Percentiles rank a stretch among this genome's conserved stretches.
Conservation (phyloP, 2,329 filamentous ascomycete genomes). For the Xylariales sp. region DNA sequence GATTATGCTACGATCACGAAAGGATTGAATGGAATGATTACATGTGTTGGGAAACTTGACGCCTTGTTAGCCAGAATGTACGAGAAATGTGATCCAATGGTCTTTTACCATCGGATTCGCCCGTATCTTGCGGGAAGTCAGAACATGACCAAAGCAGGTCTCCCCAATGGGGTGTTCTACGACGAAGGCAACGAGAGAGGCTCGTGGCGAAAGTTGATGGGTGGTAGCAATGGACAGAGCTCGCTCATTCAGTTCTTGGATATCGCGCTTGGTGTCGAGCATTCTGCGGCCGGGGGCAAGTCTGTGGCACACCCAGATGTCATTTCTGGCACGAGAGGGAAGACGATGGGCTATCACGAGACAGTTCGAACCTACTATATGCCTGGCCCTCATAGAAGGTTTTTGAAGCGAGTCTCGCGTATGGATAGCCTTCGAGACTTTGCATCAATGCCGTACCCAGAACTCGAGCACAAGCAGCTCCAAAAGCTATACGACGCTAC, state of each 20-base stretch:
- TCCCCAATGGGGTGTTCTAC: conserved; percentile 80
- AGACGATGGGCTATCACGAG: conserved; percentile 40
- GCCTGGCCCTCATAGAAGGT: conserved; percentile 76
- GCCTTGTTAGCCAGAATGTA: conserved; percentile 76
- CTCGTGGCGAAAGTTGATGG: conserved; percentile 72
- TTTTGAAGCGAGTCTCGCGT: conserved; percentile 65
- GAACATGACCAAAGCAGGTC: conserved; percentile 81
- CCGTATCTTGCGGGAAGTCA: conserved; percentile 88
- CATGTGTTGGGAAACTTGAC: conserved; percentile 64
- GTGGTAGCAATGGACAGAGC: conserved; percentile 90
- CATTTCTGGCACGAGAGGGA: conserved; percentile 11
- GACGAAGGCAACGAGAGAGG: conserved; percentile 65
- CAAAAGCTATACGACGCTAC: conserved; percentile 61
- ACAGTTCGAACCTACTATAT: conserved; percentile 91
- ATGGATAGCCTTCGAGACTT: conserved; percentile 72
- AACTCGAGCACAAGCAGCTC: conserved; percentile 41
- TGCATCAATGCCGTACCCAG: conserved; percentile 51
- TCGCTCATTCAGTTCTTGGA: conserved; percentile 93
- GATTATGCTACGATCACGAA: conserved; percentile 57
- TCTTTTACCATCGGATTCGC: conserved; percentile 85
- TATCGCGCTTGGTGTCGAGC: conserved; percentile 77
- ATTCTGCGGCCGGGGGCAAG: conserved; percentile 42
- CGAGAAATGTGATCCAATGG: conserved; percentile 78
- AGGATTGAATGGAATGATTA: conserved; percentile 60
- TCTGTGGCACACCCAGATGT: conserved; percentile 16